Conservation (phyloP, 257 asterid species). For the Plantago major region DNA sequence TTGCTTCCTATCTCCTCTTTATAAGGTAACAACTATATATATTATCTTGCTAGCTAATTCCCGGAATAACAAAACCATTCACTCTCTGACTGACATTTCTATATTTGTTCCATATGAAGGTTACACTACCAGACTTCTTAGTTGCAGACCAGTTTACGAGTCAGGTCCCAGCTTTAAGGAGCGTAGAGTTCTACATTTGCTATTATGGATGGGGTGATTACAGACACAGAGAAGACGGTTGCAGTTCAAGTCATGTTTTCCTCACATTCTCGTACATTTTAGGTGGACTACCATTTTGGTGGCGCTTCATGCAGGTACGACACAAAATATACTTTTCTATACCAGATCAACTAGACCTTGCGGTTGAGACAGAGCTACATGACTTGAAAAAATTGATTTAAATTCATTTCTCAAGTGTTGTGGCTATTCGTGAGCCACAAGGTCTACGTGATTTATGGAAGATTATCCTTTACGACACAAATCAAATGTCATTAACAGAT, state of each 20-base stretch:
- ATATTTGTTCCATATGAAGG: not conserved
- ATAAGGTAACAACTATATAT: not conserved
- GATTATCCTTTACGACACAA: too few relatives aligned
- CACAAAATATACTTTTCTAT: not conserved
- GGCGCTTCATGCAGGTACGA: conserved; percentile 52
- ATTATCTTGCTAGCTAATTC: not conserved
- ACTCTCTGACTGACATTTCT: not conserved
- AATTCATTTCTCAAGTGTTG: too few relatives aligned
- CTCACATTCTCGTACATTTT: conserved; percentile 40
- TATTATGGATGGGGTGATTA: conserved; percentile 63
- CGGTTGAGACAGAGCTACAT: not conserved
- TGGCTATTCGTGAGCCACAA: too few relatives aligned
- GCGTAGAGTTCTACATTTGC: conserved; percentile 51
- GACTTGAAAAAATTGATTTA: too few relatives aligned
- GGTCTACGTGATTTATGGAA: too few relatives aligned
- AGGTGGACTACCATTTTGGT: conserved; percentile 42
- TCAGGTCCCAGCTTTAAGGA: conserved; percentile 50
- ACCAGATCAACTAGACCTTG: not conserved
- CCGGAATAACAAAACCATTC: not conserved
- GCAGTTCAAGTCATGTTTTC: conserved; percentile 31
- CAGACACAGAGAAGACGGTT: conserved; percentile 35
- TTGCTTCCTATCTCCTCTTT: conserved; percentile 5
- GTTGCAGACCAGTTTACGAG: conserved; percentile 15
- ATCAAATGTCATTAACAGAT: too few relatives aligned
- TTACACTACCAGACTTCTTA: conserved; percentile 13